phyloP scores from a whole-genome alignment of 306 rosid genomes.

The Prunus dulcis region DNA sequence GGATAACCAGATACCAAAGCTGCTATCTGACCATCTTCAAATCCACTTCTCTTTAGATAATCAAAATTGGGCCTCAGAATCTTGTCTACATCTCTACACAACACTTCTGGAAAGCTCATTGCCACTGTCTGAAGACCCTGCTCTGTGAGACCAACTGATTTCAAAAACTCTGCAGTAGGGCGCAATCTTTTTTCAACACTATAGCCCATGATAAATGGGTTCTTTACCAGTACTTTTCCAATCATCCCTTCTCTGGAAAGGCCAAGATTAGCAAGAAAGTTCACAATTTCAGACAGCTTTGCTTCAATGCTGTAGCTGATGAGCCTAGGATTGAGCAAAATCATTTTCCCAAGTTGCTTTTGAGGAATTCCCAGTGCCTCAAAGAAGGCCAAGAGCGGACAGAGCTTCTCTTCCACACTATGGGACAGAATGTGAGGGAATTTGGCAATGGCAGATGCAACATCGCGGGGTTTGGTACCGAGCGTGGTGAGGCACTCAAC shows the following conservation, averaged over 20 bases:
- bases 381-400: constrained; percentile 88
- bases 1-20: constrained; percentile 82
- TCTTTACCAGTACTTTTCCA: constrained; percentile 68
- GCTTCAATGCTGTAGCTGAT: constrained; percentile 82
- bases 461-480: constrained; percentile 66
- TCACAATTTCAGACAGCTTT: constrained; percentile 64
- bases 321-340: constrained; percentile 84
- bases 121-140: constrained; percentile 62
- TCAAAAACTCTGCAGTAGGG: constrained; percentile 66
- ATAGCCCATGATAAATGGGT: constrained; percentile 85
- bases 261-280: constrained; percentile 67
- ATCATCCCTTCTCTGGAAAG: constrained; percentile 71
- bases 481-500: constrained; percentile 75
- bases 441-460: constrained; percentile 69
- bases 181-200: constrained; percentile 72
- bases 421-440: constrained; percentile 76
- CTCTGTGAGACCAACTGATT: constrained; percentile 57
- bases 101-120: constrained; percentile 63
- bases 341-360: constrained; percentile 77
- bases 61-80: constrained; percentile 59
- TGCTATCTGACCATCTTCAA: constrained; percentile 59
- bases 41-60: constrained; percentile 57
- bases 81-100: constrained; percentile 79
- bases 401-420: constrained; percentile 91
- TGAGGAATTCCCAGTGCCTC: constrained; percentile 76